Evolutionary conservation across 805 yeast genomes (phyloP).

Genomic region (Suhomyces sp.): DNA sequence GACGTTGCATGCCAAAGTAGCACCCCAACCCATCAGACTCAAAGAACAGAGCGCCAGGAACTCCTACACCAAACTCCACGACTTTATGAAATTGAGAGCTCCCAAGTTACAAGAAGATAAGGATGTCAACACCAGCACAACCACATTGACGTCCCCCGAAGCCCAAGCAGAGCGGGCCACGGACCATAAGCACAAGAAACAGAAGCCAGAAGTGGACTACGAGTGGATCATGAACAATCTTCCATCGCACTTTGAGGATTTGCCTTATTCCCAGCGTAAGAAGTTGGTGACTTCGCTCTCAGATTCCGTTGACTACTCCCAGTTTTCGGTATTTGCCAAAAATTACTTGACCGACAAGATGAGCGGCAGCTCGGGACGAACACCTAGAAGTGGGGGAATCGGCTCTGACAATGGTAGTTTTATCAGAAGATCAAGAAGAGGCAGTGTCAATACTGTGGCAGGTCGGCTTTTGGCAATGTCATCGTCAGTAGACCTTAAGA

Average conservation of each 20-base stretch:
- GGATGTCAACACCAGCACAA: slow-evolving; percentile 3
- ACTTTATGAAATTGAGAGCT: slow-evolving; percentile 19
- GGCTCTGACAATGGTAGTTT: slow-evolving; percentile 24
- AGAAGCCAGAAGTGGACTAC: slow-evolving; percentile 35
- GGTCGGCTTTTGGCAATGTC: slow-evolving; percentile 37
- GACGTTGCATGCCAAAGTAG: slow-evolving; percentile 40
- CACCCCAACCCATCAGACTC: slow-evolving; percentile 40
- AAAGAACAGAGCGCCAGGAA: slow-evolving; percentile 11
- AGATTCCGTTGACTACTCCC: slow-evolving; percentile 41
- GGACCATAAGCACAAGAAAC: slow-evolving; percentile 21
- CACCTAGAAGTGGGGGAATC: slow-evolving; percentile 15
- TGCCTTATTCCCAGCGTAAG: slow-evolving; percentile 62
- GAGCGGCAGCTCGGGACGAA: slow-evolving; percentile 18
- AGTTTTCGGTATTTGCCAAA: slow-evolving; percentile 40
- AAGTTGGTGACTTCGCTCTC: slow-evolving; percentile 39
- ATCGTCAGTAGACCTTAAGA: slow-evolving; percentile 34
- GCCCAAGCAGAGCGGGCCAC: background rate
- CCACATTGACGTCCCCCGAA: slow-evolving; percentile 9
- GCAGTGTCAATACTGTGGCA: slow-evolving; percentile 38
- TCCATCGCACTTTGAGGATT: slow-evolving; percentile 51
- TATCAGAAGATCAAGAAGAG: slow-evolving; percentile 27
- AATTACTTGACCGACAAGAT: slow-evolving; percentile 26
- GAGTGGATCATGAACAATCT: slow-evolving; percentile 40
- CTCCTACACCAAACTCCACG: slow-evolving; percentile 20
- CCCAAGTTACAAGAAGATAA: slow-evolving; percentile 4